Evolutionary conservation across 257 asterid genomes (phyloP), one percentile per base, ranked within the genome.

Genomic region (Rehmannia glutinosa): DNA sequence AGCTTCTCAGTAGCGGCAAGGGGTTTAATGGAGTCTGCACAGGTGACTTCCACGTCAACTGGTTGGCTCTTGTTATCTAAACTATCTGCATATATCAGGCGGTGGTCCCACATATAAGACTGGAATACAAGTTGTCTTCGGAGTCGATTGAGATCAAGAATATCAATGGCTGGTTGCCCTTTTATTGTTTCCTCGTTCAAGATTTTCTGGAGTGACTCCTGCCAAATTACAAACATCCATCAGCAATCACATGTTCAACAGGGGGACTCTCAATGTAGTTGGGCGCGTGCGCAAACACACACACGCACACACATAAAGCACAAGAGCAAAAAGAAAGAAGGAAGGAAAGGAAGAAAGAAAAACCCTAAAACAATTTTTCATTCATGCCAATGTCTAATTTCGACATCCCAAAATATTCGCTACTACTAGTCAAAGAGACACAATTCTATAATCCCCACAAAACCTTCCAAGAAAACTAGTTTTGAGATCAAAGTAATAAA

Each of bases 51-150:
- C 39, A 43, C 70, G 64, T 80, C 84, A 69, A 60, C 72, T 21
- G 62, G 74, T 66, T 61, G 78, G 59, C 16, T 62, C 63, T 62
- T 75, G 61, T 66, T 76, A 67, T 81, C 79, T 41, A 79, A 63
- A 78, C 77, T 76, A 64, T 83, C 81, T 49, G 88, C 87, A 53
- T 76, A 65, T 75, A 83, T 54, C 76, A 92, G 84, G 36, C 92
- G 88, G 57, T 78, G 88, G 74, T 89, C 98, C 98, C 97, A 92
- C 76, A 87, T 65, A 78, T 82, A 92, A 45, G 95, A 87, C 71
- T 84, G 96, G 77, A 85, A 73, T 13, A 89, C 76, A 38, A 89
- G 82, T 61, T 92, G 96, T 64, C 97, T 86, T 35, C 87, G 80
- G 57, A 92, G 82, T 65, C 83, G 88, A 83, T 87, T 89, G 77